Conservation (phyloP, 129 eudicot genomes). For the Lonicera japonica region DNA sequence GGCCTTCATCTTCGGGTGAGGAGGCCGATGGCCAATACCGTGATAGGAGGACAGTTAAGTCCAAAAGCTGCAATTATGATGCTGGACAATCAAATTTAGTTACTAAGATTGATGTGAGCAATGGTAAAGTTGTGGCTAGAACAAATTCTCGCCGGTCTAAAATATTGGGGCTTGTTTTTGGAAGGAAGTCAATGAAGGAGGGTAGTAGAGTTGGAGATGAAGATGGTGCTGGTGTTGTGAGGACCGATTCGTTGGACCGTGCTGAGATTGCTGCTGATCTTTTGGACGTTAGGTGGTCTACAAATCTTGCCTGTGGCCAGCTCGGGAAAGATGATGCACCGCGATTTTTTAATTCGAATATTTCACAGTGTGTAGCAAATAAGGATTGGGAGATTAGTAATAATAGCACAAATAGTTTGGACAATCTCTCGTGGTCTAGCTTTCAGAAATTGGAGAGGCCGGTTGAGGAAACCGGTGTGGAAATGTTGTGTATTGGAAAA, state of each 20-base stretch:
- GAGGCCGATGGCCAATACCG: conserved; percentile 28
- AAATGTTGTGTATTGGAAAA: background rate
- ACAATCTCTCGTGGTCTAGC: background rate
- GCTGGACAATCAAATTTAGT: conserved; percentile 24
- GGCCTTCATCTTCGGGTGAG: conserved; percentile 52
- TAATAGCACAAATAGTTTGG: conserved; percentile 1
- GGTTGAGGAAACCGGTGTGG: background rate
- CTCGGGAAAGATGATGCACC: conserved; percentile 19
- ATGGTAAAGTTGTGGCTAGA: conserved; percentile 29
- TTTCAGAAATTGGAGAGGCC: too few species aligned
- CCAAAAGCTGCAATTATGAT: conserved; percentile 52
- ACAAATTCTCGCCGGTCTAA: conserved; percentile 43
- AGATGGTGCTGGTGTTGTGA: conserved; percentile 23
- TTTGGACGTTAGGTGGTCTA: conserved; percentile 84
- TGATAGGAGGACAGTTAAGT: conserved; percentile 34
- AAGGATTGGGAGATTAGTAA: background rate
- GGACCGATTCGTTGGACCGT: conserved; percentile 54
- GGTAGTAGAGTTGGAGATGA: conserved; percentile 21
- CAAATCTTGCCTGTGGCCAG: conserved; percentile 47
- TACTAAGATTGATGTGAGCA: conserved; percentile 31
- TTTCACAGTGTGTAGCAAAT: conserved; percentile 12
- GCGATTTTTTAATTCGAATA: conserved; percentile 10
- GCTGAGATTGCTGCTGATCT: conserved; percentile 97
- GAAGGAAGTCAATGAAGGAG: conserved; percentile 51
- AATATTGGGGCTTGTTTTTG: conserved; percentile 61